These are phyloP conservation scores for Penicillium coprophilum DNA, from an alignment of 495 filamentous ascomycete genomes.

Conservation along the genomic window DNA sequence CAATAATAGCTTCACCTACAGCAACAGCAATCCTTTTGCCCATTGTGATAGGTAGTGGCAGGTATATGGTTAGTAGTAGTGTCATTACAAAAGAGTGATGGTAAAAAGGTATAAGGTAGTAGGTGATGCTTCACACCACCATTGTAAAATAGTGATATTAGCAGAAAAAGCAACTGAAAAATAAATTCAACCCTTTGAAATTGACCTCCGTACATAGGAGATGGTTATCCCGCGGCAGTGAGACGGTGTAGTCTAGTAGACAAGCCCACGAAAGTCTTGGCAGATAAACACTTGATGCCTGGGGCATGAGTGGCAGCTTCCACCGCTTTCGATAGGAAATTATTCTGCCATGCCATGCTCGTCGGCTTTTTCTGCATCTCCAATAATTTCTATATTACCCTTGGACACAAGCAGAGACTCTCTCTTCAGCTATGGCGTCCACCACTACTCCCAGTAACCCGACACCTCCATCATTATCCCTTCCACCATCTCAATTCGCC, in stretches of 20 bases:
- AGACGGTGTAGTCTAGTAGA: background rate
- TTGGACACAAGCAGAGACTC: background rate
- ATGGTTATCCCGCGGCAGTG: too few relatives aligned
- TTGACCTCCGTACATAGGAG: too few relatives aligned
- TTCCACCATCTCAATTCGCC: slow-evolving; percentile 80
- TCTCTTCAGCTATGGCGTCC: slow-evolving; percentile 23
- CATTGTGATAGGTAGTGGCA: too few relatives aligned
- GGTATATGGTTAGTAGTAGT: too few relatives aligned
- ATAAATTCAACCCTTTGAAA: too few relatives aligned
- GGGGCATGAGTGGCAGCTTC: background rate
- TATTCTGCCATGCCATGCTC: slow-evolving; percentile 33
- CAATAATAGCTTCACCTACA: too few relatives aligned
- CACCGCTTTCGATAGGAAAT: slow-evolving; percentile 17
- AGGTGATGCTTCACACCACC: too few relatives aligned
- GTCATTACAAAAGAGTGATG: too few relatives aligned
- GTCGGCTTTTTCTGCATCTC: slow-evolving; percentile 33
- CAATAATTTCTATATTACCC: slow-evolving; percentile 12
- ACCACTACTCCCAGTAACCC: slow-evolving; percentile 21
- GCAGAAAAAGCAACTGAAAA: too few relatives aligned
- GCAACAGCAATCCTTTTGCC: too few relatives aligned
- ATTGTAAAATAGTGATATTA: too few relatives aligned
- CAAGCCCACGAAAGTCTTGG: background rate
- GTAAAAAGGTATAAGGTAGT: too few relatives aligned
- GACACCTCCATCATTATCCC: slow-evolving; percentile 55
- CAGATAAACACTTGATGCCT: slow-evolving; percentile 5